Evolutionary conservation across 148 eudicot genomes (phyloP), one percentile per base, ranked within the genome.

Genomic region (Rhododendron vialii): DNA sequence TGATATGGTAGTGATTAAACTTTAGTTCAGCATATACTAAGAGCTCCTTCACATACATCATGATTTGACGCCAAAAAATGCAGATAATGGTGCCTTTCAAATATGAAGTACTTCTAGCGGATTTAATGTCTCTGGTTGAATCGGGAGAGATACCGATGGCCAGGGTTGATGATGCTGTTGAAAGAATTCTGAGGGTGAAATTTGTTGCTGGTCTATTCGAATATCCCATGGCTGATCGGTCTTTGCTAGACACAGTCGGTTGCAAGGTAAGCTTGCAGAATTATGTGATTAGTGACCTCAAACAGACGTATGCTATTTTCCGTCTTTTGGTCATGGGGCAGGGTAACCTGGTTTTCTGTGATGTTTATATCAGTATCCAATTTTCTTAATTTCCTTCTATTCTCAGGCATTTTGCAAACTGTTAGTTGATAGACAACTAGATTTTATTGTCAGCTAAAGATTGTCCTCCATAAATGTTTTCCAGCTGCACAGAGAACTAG

Each of bases 161-260:
- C 77, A 92, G 99, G 90, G 93, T 97, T 81, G 94, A 97, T 87
- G 98, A 97, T 91, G 99, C 99, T 86, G 98, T 97, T 82, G 98
- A 91, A 89, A 87, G 99, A 48, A 94, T 97, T 76, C 87, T 97
- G 81, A 92, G 98, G 88, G 99, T 97, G 81, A 97, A 97, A 89
- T 93, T 97, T 90, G 93, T 89, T 89, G 88, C 98, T 78, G 98
- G 98, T 53, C 86, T 97, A 69, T 97, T 97, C 89, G 99, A 96
- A 89, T 84, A 93, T 86, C 99, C 98, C 78, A 88, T 92, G 84
- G 82, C 92, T 65, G 98, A 97, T 87, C 90, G 96, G 84, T 92
- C 98, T 86, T 87, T 97, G 88, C 89, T 95, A 28, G 92, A 92
- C 76, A 82, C 84, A 53, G 96, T 97, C 87, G 99, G 99, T 84